phyloP scores from a whole-genome alignment of 164 flowering plant species.

The Piper longum region DNA sequence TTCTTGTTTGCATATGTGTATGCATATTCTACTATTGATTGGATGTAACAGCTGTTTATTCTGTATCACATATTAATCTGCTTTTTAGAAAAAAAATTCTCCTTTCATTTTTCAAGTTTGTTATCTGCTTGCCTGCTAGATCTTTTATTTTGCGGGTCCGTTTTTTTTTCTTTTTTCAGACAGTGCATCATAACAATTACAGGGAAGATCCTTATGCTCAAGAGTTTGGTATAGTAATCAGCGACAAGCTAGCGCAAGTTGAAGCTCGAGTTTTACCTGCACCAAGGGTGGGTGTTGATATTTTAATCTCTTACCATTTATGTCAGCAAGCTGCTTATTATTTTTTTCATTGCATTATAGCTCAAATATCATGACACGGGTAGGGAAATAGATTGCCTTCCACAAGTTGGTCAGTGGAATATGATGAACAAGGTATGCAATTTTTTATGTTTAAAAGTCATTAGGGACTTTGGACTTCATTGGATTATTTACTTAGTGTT shows the following conservation, averaged over 20 bases:
- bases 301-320: not conserved
- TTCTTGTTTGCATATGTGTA: too few species aligned
- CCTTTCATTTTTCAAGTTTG: not conserved
- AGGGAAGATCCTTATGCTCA: slow-evolving; percentile 64
- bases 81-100: not conserved
- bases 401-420: slow-evolving; percentile 94
- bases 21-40: not conserved
- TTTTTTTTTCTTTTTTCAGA: slow-evolving; percentile 22
- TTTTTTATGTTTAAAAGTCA: too few species aligned
- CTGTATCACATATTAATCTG: too few species aligned
- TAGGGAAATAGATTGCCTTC: slow-evolving; percentile 73
- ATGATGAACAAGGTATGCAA: slow-evolving; percentile 76
- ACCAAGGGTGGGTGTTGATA: slow-evolving; percentile 52
- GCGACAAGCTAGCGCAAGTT: slow-evolving; percentile 71
- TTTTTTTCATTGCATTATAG: slow-evolving; percentile 24
- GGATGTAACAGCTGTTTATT: not conserved
- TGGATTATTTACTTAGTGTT: too few species aligned
- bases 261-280: slow-evolving; percentile 95
- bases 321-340: not conserved
- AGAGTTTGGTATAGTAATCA: slow-evolving; percentile 88
- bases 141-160: too few species aligned
- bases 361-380: slow-evolving; percentile 94
- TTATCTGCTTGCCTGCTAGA: not conserved
- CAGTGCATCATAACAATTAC: slow-evolving; percentile 81
- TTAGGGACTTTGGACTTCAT: too few species aligned